Evolutionary conservation across 1,139 yeast species (phyloP).

Genomic region (Pichia sp.): DNA sequence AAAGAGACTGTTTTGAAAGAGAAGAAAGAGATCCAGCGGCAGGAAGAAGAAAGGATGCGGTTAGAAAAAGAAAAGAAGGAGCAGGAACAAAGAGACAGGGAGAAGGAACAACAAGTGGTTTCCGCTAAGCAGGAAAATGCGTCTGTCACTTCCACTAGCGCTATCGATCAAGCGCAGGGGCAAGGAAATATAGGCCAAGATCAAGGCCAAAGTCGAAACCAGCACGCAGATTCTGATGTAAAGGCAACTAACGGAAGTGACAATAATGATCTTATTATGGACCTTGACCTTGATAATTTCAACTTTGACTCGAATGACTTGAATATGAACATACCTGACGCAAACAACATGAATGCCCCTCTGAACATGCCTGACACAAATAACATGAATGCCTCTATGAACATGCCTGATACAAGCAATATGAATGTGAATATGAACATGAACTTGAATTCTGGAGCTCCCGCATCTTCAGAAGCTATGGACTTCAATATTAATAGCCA

Average conservation of each 20-base stretch:
- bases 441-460: constrained; percentile 4
- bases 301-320: constrained; percentile 18
- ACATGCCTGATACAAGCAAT: too few species aligned
- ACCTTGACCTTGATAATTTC: constrained; percentile 26
- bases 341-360: too few species aligned
- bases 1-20: constrained; percentile 23
- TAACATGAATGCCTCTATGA: constrained; percentile 27
- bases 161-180: too few species aligned
- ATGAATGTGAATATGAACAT: too few species aligned
- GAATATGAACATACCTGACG: too few species aligned
- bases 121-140: too few species aligned
- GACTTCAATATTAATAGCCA: constrained; percentile 10
- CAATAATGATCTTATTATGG: constrained; percentile 16
- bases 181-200: too few species aligned
- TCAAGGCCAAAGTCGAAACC: too few species aligned
- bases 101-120: background rate
- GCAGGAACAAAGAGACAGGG: constrained; percentile 1
- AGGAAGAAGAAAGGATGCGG: constrained; percentile 6
- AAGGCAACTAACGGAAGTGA: background rate
- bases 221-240: background rate
- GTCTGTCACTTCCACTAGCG: too few species aligned
- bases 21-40: constrained; percentile 13
- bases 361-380: constrained; percentile 24
- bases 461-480: constrained; percentile 5
- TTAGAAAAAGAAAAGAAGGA: constrained; percentile 11